phyloP scores from a whole-genome alignment of 768 basidiomycete species.

The Lactarius vividus region DNA sequence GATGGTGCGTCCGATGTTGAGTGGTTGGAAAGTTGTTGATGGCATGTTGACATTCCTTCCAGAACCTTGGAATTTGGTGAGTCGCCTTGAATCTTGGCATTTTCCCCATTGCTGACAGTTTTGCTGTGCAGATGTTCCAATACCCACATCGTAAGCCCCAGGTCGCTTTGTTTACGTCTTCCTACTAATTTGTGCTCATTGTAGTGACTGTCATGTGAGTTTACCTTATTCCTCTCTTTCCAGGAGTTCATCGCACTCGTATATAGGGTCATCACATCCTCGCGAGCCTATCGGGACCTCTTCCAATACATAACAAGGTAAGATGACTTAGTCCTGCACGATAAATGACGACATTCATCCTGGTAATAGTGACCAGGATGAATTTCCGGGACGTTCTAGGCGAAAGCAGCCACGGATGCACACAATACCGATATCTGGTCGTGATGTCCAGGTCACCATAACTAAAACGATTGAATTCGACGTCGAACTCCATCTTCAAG shows the following conservation, averaged over 20 bases:
- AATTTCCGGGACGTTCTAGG: neutral
- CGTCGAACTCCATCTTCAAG: conserved; percentile 15
- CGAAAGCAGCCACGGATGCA: conserved; percentile 21
- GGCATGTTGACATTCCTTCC: neutral
- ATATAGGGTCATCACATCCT: conserved; percentile 22
- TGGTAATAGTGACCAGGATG: conserved; percentile 12
- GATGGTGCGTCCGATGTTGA: conserved; percentile 10
- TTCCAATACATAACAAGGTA: conserved; percentile 27
- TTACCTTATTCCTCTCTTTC: neutral
- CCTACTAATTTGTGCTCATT: neutral
- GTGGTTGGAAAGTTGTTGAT: neutral
- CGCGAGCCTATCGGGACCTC: conserved; percentile 26
- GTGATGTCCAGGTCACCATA: conserved; percentile 21
- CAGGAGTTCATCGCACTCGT: neutral
- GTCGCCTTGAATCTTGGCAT: neutral
- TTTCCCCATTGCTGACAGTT: neutral
- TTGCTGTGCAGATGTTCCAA: conserved; percentile 23
- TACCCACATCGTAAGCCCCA: conserved; percentile 23
- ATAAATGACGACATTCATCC: neutral
- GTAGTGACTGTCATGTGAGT: conserved; percentile 23
- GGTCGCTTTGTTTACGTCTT: neutral
- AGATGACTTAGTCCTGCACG: neutral
- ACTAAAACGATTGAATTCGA: conserved; percentile 26
- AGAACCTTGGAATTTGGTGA: conserved; percentile 26
- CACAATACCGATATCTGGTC: neutral